Percentiles rank a stretch among this genome's conserved stretches.
Conservation (phyloP, 179 eudicot species). For the Gypsophila paniculata region DNA sequence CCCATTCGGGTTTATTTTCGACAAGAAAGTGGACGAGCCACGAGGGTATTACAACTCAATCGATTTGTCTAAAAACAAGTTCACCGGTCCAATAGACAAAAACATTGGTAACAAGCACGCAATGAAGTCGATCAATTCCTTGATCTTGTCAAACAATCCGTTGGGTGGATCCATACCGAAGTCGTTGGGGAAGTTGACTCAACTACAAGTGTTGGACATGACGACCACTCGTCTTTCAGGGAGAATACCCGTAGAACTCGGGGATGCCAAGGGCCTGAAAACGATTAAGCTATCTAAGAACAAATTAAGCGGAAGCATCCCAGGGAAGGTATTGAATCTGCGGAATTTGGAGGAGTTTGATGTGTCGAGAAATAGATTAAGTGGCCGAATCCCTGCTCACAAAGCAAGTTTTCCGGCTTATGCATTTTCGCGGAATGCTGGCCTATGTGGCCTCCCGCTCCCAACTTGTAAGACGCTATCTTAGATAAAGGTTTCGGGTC, state of each 20-base stretch:
- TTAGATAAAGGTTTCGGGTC: neutral
- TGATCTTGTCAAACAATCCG: constrained; percentile 50
- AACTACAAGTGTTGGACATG: constrained; percentile 39
- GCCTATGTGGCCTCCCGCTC: constrained; percentile 11
- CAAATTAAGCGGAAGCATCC: constrained; percentile 46
- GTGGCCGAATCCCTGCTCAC: constrained; percentile 11
- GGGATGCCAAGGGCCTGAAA: constrained; percentile 36
- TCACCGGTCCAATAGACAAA: constrained; percentile 43
- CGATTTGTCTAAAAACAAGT: constrained; percentile 52
- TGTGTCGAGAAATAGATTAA: constrained; percentile 36
- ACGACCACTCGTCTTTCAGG: constrained; percentile 36
- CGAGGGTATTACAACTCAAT: constrained; percentile 48
- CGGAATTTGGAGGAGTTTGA: constrained; percentile 37
- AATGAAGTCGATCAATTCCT: constrained; percentile 35
- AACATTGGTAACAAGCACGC: constrained; percentile 37
- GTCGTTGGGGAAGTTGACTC: constrained; percentile 48
- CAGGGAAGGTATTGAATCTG: constrained; percentile 39
- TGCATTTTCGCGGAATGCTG: constrained; percentile 16
- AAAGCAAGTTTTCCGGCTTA: constrained; percentile 8
- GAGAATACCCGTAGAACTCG: constrained; percentile 47
- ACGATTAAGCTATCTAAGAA: constrained; percentile 47
- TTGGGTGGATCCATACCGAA: constrained; percentile 57
- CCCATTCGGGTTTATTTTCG: constrained; percentile 31
- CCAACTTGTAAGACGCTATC: constrained; percentile 7
- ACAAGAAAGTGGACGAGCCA: constrained; percentile 33